Percentiles rank a stretch among this genome's conserved stretches.
phyloP scores from a whole-genome alignment of 495 filamentous ascomycete species.

The Lasiosphaeria hispida region DNA sequence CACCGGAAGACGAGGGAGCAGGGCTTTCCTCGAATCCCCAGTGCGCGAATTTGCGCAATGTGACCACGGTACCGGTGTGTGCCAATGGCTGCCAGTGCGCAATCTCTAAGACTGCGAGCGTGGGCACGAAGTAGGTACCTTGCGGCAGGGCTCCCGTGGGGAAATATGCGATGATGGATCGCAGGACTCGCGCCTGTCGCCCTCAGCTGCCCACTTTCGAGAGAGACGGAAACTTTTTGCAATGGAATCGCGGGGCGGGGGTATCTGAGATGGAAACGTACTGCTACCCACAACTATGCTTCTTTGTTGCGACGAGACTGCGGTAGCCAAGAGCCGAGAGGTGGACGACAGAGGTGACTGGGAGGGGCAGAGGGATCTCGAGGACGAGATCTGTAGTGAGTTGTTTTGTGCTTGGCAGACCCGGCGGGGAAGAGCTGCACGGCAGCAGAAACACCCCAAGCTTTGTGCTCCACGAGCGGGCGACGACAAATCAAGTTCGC shows the following conservation, averaged over 20 bases:
- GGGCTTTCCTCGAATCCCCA: neutral
- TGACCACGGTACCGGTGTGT: neutral
- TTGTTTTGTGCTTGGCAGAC: neutral
- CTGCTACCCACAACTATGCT: neutral
- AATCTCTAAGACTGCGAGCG: constrained; percentile 8
- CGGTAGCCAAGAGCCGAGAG: neutral
- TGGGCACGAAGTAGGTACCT: too few relatives aligned
- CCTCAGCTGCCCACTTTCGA: constrained; percentile 7
- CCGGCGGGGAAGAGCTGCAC: neutral
- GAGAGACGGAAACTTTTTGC: neutral
- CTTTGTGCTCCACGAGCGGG: too few relatives aligned
- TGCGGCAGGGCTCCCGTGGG: constrained; percentile 7
- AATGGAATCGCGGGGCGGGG: constrained; percentile 8
- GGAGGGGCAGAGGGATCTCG: too few relatives aligned
- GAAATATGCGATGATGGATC: constrained; percentile 5
- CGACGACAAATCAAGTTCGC: too few relatives aligned
- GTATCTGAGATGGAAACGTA: constrained; percentile 2
- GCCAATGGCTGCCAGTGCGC: neutral
- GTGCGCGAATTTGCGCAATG: constrained; percentile 9
- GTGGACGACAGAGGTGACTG: too few relatives aligned
- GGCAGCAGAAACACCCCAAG: neutral
- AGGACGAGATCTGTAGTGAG: neutral
- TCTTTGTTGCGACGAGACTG: neutral
- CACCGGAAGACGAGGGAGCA: constrained; percentile 19
- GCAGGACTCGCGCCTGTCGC: constrained; percentile 14